Evolutionary conservation across 2,329 filamentous ascomycete species (phyloP), one percentile per base, ranked within the genome.

Genomic region (Neonectria coccinea): DNA sequence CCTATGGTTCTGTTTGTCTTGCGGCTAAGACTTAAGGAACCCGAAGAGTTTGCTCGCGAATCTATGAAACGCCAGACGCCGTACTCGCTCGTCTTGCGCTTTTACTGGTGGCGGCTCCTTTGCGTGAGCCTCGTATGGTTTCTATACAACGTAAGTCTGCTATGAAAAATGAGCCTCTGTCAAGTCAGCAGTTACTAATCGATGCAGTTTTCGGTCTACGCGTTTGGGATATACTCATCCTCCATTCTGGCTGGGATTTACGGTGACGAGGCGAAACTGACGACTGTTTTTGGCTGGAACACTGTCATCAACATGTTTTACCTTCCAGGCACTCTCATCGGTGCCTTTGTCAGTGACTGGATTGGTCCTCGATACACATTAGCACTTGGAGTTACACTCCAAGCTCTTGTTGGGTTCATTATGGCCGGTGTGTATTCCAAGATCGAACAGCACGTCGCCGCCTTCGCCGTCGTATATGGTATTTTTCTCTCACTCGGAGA

Each of bases 231-330:
- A 73, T 97, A 96, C 81, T 92, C 91, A 0, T 90, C 90, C 1
- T 86, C 89, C 1, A 95, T 97, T 73, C 81, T 97, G 0, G 77
- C 82, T 42, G 89, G 88, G 64, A 86, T 93, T 29, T 88, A 91
- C 45, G 86, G 88, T 10, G 74, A 83, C 0, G 72, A 76, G 5
- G 83, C 88, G 0, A 86, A 90, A 0, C 81, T 97, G 2, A 95
- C 92, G 74, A 91, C 91, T 67, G 82, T 89, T 11, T 94, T 97
- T 66, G 94, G 93, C 44, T 97, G 93, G 93, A 94, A 93, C 75
- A 93, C 91, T 0, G 86, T 97, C 45, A 89, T 97, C 81, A 97
- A 96, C 77, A 82, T 93, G 67, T 97, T 97, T 79, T 97, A 97
- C 78, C 86, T 97, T 53, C 94, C 93, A 0, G 94, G 94, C 1